Base-by-base conservation (phyloP, 164 flowering plant species). In the Berberis vulgaris region DNA sequence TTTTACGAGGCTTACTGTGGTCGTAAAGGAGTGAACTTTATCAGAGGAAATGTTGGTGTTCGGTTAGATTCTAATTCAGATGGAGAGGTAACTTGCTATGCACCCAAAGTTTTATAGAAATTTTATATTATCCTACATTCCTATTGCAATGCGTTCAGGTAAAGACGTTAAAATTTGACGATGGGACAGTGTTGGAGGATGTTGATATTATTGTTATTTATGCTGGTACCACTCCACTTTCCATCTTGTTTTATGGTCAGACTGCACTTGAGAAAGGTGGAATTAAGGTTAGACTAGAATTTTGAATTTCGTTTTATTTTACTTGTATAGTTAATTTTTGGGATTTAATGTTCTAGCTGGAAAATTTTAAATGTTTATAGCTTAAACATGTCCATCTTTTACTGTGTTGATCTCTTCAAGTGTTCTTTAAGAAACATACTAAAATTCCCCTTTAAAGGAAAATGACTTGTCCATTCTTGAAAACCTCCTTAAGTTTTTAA, bases 171-270 rank as follows among this genome's bases (percentile, higher is more conserved):
- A 79, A 89, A 62, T 83, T 91, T 52, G 91, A 91, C 84, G 97
- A 95, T 74, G 97, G 96, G 8, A 79, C 87, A 71, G 82, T 77
- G 39, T 71, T 95, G 26, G 26, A 26, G 61, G 97, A 89, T 62
- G 98, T 97, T 67, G 99, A 95, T 80, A 86, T 95, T 73, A 98
- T 95, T 66, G 85, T 95, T 62, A 98, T 95, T 62, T 98, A 98
- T 45, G 96, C 92, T 75, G 99, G 99, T 45, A 98, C 80, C 59
- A 84, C 86, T 64, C 99, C 98, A 4, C 89, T 89, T 3, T 85
- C 79, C 61, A 62, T 82, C 9, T 73, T 91, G 49, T 86, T 91
- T 67, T 89, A 91, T 72, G 97, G 97, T 38, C 98, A 91, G 76
- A 76, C 89, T 75, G 91, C 78, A 73, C 96, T 86, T 73, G 97